phyloP scores from a whole-genome alignment of 805 yeast genomes.

The Pichia heedii region DNA sequence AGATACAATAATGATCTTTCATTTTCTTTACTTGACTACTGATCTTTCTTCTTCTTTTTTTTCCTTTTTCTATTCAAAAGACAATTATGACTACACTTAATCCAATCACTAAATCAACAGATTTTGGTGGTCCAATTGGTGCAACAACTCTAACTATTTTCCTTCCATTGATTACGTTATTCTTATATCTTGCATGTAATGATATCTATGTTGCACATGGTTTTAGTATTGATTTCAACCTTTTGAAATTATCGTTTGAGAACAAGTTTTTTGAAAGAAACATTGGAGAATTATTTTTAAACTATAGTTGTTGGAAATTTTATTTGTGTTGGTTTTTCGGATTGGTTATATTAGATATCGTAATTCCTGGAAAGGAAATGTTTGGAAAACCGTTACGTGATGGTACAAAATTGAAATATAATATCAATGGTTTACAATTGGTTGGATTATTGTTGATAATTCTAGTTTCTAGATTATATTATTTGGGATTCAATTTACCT shows the following conservation, averaged over 20 bases:
- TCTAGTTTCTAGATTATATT: constrained; percentile 43
- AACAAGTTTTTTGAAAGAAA: constrained; percentile 12
- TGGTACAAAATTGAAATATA: constrained; percentile 60
- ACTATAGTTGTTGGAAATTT: constrained; percentile 46
- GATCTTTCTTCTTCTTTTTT: too few species aligned
- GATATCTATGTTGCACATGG: constrained; percentile 48
- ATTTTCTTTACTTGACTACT: too few species aligned
- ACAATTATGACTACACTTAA: constrained; percentile 40
- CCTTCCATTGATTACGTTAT: constrained; percentile 54
- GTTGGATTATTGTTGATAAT: constrained; percentile 30
- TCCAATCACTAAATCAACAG: constrained; percentile 62
- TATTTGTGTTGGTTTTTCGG: constrained; percentile 67
- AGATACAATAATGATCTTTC: too few species aligned
- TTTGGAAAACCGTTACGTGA: constrained; percentile 70
- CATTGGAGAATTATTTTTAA: constrained; percentile 29
- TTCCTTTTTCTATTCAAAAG: too few species aligned
- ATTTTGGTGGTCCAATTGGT: constrained; percentile 75
- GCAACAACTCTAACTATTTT: constrained; percentile 56
- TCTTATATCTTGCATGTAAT: constrained; percentile 55
- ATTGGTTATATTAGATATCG: constrained; percentile 52
- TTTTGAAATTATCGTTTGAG: constrained; percentile 21
- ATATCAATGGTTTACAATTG: constrained; percentile 71
- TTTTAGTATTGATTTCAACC: constrained; percentile 31
- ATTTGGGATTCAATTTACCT: constrained; percentile 42
- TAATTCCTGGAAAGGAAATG: constrained; percentile 67